Evolutionary conservation across 164 flowering plant species (phyloP), one percentile per base, ranked within the genome.

Genomic region (Dillenia turbinata): DNA sequence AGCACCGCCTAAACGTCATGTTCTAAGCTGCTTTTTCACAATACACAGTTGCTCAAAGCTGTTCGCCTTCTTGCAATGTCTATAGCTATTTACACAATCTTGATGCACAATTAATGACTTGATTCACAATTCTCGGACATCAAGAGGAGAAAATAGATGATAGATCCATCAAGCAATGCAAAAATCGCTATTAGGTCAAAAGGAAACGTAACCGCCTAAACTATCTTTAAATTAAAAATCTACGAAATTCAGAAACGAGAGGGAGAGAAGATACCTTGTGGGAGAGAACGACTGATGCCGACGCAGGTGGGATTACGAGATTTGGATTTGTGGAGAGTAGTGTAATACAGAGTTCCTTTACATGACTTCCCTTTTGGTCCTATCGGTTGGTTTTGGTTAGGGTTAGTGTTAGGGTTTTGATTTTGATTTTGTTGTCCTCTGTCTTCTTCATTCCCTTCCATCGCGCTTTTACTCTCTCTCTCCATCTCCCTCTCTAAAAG

Each of bases 321-420:
- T 56, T 83, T 68, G 67, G 88, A 79, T 69, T 81, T 83, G 51
- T 56, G 75, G 24, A 72, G 22, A 2, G 86, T 78, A 0, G 88
- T 81, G 66, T 79, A 83, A 60, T 83, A 85, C 16, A 83, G 69
- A 49, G 79, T 76, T 12, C 90, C 88, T 51, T 81, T 81, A 71
- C 90, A 83, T 10, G 88, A 82, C 60, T 76, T 83, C 0, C 78
- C 86, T 54, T 72, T 79, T 6, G 44, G 40, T 54, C 57, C 71
- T 12, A 44, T 44, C 10, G 13, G 24, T 9, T 13, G 51, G 13
- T 43, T 62, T 12, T 44, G 56, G 48, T 44, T 44, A 44, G 44
- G 61, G 33, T n/a, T 52, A 9, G 9, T 9, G 2, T 52, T 55
- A 4, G 6, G 56, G 44, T 16, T 57, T 57, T 50, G 57, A 15